phyloP scores from a whole-genome alignment of 2,329 filamentous ascomycete species.

The Thielaviopsis ethacetica region DNA sequence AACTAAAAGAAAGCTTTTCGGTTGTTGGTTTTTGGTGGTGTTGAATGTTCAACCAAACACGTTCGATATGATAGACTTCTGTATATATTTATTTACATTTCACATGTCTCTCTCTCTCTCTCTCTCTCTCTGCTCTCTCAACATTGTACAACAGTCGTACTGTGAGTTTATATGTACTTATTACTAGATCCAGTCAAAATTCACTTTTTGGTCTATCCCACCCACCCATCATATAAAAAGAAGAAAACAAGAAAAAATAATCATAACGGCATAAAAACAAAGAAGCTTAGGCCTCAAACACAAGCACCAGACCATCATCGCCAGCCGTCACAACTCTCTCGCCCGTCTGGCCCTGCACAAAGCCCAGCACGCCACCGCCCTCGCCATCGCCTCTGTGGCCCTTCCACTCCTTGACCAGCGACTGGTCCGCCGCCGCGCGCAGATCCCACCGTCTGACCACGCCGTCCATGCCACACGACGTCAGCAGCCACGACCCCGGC shows the following conservation, averaged over 20 bases:
- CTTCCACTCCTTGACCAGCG: constrained; percentile 72
- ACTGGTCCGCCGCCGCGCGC: constrained; percentile 44
- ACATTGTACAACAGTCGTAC: not conserved
- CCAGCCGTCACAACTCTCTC: constrained; percentile 73
- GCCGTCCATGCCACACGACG: constrained; percentile 82
- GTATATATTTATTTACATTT: not conserved
- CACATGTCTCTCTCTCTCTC: not conserved
- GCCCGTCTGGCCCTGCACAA: constrained; percentile 66
- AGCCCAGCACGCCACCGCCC: constrained; percentile 76
- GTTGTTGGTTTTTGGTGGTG: not conserved
- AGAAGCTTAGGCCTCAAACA: constrained; percentile 40
- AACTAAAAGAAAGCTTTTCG: not conserved
- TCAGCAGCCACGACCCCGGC: constrained; percentile 51
- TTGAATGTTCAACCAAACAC: not conserved
- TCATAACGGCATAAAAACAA: not conserved
- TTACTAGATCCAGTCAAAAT: not conserved
- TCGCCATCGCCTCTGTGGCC: constrained; percentile 75
- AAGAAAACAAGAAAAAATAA: not conserved
- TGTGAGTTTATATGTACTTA: constrained; percentile 2
- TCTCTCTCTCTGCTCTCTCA: too few species aligned
- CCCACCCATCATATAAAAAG: not conserved
- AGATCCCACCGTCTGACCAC: constrained; percentile 80
- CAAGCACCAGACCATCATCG: constrained; percentile 59
- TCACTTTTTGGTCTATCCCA: constrained; percentile 6
- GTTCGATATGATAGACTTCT: not conserved